Evolutionary conservation across 2,329 filamentous ascomycete genomes (phyloP).

Genomic region (Apiospora marii): DNA sequence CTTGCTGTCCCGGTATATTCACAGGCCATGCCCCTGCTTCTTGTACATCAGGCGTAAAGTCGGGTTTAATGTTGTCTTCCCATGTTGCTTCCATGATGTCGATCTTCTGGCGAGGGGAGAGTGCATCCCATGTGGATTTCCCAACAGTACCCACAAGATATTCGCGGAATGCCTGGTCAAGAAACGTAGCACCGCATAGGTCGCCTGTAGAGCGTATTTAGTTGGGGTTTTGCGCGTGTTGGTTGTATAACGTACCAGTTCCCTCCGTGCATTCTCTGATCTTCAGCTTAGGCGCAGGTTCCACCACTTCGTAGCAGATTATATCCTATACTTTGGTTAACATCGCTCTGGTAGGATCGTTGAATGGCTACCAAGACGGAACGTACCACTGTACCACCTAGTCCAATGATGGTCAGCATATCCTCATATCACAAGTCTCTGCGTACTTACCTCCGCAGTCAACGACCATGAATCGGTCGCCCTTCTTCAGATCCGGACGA

Average conservation of each 20-base stretch:
- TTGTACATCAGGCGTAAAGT: too few relatives aligned
- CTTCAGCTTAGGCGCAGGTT: not conserved
- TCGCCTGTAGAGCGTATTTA: not conserved
- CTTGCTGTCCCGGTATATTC: too few relatives aligned
- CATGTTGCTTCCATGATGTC: not conserved
- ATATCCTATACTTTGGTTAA: not conserved
- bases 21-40: too few relatives aligned
- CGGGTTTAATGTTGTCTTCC: not conserved
- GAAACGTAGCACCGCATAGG: not conserved
- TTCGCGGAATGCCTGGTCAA: not conserved
- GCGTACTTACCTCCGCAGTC: slow-evolving; percentile 37
- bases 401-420: not conserved
- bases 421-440: too few relatives aligned
- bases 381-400: slow-evolving; percentile 37
- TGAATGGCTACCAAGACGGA: not conserved
- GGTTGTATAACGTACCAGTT: not conserved
- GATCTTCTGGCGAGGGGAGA: not conserved
- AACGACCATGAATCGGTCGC: slow-evolving; percentile 38
- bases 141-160: not conserved
- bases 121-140: too few relatives aligned
- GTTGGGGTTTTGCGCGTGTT: too few relatives aligned
- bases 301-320: slow-evolving; percentile 5
- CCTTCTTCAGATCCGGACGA: slow-evolving; percentile 33
- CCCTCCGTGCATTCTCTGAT: not conserved
- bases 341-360: not conserved